Base-by-base conservation (phyloP, 73 alveolate species). In the Symbiodinium pilosum region DNA sequence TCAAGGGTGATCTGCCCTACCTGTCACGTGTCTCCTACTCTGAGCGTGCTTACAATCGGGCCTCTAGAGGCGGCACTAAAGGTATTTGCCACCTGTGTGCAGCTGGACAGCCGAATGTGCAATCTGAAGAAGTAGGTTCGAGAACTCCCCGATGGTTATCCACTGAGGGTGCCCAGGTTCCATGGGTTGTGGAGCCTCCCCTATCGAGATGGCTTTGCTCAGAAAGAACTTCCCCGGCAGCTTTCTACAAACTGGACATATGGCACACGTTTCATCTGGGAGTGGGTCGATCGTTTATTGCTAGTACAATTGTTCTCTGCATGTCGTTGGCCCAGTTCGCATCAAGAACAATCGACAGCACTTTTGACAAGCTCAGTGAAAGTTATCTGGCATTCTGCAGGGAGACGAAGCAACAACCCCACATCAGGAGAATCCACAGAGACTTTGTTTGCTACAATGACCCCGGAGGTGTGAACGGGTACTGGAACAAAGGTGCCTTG, bases 401-500 rank as follows among this genome's bases (percentile, higher is more conserved):
- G 40, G 40, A 24, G 28, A n/a, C 20, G 38, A 32, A 69, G 4
- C 2, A 8, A 9, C 87, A 64, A 43, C 18, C 87, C 1, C 44
- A 26, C 20, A 56, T 89, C 52, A 9, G 40, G 9, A 89, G 43
- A 21, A 11, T 91, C 30, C 30, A 51, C 11, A 2, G 41, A 3
- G 38, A 71, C 77, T 7, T 68, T 30, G 56, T 91, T 47, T 14
- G n/a, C 81, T 91, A 69, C 32, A 52, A 44, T 18, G 77, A 91
- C 41, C 20, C 54, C 16, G 39, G 84, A 2, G 88, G 77, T 3
- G 51, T 39, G 9, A n/a, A 36, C 3, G 96, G 96, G 11, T 40
- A 56, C 3, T 91, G 96, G 96, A 52, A 69, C 88, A 91, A 91
- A 32, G 96, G 96, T 12, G 71, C 44, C 3, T 36, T 88, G 73